Evolutionary conservation across 1,284 basidiomycete species (phyloP).

Genomic region (Ganoderma meredithae): DNA sequence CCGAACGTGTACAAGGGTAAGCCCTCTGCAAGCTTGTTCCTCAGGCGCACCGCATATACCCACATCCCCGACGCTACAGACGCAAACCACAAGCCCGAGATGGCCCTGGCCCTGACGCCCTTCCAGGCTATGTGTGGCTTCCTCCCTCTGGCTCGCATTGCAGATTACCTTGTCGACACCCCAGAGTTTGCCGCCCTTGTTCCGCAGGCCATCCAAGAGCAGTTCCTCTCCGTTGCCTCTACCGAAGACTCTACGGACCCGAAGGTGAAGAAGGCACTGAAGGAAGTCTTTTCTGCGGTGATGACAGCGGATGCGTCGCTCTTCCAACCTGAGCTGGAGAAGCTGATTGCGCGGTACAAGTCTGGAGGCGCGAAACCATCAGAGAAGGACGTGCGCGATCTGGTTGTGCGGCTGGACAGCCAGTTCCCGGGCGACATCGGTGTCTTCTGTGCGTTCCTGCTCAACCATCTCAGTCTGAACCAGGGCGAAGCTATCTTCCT

Average conservation of each 20-base stretch:
- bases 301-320: conserved; percentile 74
- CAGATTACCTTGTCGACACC: conserved; percentile 69
- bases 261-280: conserved; percentile 68
- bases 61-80: conserved; percentile 54
- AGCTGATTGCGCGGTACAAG: conserved; percentile 72
- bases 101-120: conserved; percentile 94
- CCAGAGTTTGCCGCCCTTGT: conserved; percentile 85
- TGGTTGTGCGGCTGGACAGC: conserved; percentile 76
- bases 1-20: conserved; percentile 67
- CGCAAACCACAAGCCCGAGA: conserved; percentile 96
- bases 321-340: conserved; percentile 63
- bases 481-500: conserved; percentile 95
- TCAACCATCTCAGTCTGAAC: conserved; percentile 86
- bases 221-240: conserved; percentile 56
- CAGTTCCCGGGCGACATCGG: conserved; percentile 97
- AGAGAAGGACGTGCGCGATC: conserved; percentile 61
- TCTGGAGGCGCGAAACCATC: conserved; percentile 47
- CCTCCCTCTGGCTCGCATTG: conserved; percentile 79
- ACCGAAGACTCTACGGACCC: conserved; percentile 51
- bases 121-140: conserved; percentile 96
- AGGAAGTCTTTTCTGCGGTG: conserved; percentile 80
- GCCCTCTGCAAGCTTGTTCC: conserved; percentile 8
- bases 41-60: background rate
- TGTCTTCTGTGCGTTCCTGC: conserved; percentile 89
- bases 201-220: conserved; percentile 57